These are phyloP conservation scores for Hysterangium stoloniferum DNA, from an alignment of 768 basidiomycete species.

Conservation along the genomic window DNA sequence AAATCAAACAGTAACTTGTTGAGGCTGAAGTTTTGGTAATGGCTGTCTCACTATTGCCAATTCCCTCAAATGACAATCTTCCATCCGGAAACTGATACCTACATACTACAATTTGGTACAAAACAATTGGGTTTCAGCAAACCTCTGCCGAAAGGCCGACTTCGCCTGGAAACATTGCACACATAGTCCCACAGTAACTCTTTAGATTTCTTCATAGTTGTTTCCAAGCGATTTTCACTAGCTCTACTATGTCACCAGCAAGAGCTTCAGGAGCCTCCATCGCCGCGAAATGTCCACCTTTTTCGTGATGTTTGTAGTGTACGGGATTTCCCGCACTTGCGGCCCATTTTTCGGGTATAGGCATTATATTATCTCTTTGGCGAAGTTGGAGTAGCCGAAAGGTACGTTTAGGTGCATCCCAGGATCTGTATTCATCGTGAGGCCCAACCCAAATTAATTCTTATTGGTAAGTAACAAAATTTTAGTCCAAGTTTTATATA, in stretches of 20 bases:
- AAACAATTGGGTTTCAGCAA: no score
- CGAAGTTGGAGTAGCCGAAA: constrained; percentile 23
- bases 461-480: not conserved
- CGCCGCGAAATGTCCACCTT: constrained; percentile 28
- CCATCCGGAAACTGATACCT: no score
- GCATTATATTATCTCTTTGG: constrained; percentile 22
- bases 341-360: constrained; percentile 21
- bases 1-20: no score
- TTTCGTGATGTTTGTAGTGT: constrained; percentile 22
- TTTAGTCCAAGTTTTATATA: not conserved
- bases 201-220: no score
- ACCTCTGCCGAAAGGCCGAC: no score
- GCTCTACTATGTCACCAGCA: constrained; percentile 24
- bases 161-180: no score
- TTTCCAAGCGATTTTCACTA: constrained; percentile 13
- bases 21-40: no score
- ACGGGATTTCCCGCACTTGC: constrained; percentile 21
- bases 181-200: no score
- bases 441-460: not conserved
- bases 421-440: not conserved
- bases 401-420: constrained; percentile 16
- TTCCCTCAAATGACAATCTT: no score
- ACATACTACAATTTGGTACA: no score
- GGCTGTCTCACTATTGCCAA: no score
- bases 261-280: constrained; percentile 23